Conservation (phyloP, 1,284 basidiomycete species). For the Hemileia vastatrix region DNA sequence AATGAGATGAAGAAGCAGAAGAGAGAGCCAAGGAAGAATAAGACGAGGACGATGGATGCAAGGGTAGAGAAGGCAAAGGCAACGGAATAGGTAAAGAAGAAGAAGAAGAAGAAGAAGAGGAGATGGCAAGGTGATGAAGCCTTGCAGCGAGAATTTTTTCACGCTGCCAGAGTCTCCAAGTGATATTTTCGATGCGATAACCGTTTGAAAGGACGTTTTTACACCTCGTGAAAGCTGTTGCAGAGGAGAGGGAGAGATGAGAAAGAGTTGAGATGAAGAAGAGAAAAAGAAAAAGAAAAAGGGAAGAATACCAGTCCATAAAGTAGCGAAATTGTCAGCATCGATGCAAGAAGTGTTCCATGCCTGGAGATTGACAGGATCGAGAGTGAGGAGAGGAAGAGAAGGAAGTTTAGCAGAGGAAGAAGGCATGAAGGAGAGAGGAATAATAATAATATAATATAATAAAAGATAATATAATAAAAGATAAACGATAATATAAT, state of each 20-base stretch:
- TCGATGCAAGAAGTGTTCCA: background rate
- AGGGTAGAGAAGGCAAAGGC: background rate
- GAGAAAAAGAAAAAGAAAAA: background rate
- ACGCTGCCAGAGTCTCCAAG: slow-evolving; percentile 15
- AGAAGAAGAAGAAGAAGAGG: background rate
- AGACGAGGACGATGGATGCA: background rate
- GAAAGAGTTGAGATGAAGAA: background rate
- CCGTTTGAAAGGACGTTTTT: slow-evolving; percentile 2
- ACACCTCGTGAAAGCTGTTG: slow-evolving; percentile 6
- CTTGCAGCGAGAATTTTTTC: background rate
- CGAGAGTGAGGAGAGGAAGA: background rate
- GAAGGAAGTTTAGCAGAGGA: background rate
- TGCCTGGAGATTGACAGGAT: background rate
- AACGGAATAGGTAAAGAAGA: background rate
- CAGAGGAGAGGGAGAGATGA: background rate
- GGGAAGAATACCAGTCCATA: background rate
- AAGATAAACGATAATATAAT: too few species aligned
- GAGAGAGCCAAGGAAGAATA: background rate
- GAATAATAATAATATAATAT: too few species aligned
- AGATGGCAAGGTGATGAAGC: background rate
- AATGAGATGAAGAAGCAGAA: background rate
- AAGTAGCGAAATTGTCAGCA: background rate
- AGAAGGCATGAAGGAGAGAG: too few species aligned
- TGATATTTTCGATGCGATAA: slow-evolving; percentile 15
- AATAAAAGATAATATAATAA: too few species aligned